Base-by-base conservation (phyloP, 768 basidiomycete genomes). In the Exsudoporus frostii region DNA sequence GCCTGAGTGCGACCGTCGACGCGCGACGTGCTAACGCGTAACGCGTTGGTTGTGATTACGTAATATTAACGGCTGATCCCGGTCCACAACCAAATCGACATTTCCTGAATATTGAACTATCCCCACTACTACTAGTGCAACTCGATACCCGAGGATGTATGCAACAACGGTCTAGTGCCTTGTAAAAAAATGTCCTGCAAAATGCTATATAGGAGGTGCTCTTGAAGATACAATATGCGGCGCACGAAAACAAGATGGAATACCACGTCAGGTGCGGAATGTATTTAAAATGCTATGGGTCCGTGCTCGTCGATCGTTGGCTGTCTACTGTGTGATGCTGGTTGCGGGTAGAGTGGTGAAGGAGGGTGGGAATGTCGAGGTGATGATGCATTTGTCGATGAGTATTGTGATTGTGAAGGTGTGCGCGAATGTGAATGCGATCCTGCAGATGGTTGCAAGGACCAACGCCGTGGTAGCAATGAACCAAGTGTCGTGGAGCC, bases 401-500 rank as follows among this genome's bases (percentile, higher is more conserved):
- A 71, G 36, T 70, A 63, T 33, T 70, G 70, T 8, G 68, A 71
- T 52, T 70, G 68, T 33, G 68, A 69, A 49, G 52, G 58, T 7
- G 64, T 55, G 37, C 68, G 66, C 15, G 68, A 70, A 48, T 68
- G 66, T 14, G 68, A 70, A 48, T 68, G 70, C 3, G 65, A 63
- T 32, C 51, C 59, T 19, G 52, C 45, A 32, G 71, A 70, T 20
- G 56, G 67, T 36, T 66, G 71, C 15, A 70, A 50, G 19, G 70
- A 73, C 68, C 63, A 70, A 20, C 65, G 70, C 15, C 60, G 54
- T 2, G 72, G 68, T 15, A 73, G 49, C 11, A 72, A 60, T 5
- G 68, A 69, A 32, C 71, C 72, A 6, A 71, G 58, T 2, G 72
- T 71, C 27, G 70, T 71, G 9, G 70, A 71, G 25, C 71, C 70